phyloP scores from a whole-genome alignment of 2,329 filamentous ascomycete species.

The Fusarium albidum region DNA sequence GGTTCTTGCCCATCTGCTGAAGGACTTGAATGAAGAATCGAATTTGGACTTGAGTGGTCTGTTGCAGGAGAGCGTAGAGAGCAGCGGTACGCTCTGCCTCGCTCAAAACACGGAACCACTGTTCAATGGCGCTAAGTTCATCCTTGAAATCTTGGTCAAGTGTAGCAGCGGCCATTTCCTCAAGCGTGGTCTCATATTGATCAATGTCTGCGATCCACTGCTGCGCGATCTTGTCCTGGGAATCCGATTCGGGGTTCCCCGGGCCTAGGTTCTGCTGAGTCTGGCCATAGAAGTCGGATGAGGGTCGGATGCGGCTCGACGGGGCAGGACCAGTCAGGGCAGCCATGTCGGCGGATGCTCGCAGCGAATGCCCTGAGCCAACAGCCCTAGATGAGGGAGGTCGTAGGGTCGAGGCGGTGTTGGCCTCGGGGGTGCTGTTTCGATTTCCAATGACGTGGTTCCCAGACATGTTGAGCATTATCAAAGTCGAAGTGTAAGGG shows the following conservation, averaged over 20 bases:
- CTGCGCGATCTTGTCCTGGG: constrained; percentile 91
- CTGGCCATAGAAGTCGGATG: constrained; percentile 93
- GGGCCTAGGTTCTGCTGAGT: constrained; percentile 73
- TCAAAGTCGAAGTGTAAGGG: constrained; percentile 25
- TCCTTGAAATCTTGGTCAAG: constrained; percentile 99
- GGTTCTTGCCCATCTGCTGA: constrained; percentile 98
- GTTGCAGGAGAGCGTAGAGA: constrained; percentile 92
- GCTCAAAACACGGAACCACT: constrained; percentile 98
- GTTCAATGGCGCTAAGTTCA: constrained; percentile 97
- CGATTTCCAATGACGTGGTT: constrained; percentile 80
- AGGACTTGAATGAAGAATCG: constrained; percentile 99
- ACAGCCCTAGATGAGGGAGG: constrained; percentile 82
- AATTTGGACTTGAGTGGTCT: constrained; percentile 98
- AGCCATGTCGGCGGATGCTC: constrained; percentile 96
- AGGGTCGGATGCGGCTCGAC: constrained; percentile 85
- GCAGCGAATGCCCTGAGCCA: constrained; percentile 83
- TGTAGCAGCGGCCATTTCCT: constrained; percentile 99
- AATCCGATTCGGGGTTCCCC: constrained; percentile 75
- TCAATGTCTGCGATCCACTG: constrained; percentile 99
- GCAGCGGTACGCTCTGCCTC: constrained; percentile 96
- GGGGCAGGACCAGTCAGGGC: constrained; percentile 73
- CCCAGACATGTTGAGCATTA: constrained; percentile 71
- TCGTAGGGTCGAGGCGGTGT: constrained; percentile 81
- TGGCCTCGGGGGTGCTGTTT: constrained; percentile 95
- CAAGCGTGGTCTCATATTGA: constrained; percentile 97